These are phyloP conservation scores for Echinosophora koreensis DNA, from an alignment of 306 rosid species.

Conservation along the genomic window DNA sequence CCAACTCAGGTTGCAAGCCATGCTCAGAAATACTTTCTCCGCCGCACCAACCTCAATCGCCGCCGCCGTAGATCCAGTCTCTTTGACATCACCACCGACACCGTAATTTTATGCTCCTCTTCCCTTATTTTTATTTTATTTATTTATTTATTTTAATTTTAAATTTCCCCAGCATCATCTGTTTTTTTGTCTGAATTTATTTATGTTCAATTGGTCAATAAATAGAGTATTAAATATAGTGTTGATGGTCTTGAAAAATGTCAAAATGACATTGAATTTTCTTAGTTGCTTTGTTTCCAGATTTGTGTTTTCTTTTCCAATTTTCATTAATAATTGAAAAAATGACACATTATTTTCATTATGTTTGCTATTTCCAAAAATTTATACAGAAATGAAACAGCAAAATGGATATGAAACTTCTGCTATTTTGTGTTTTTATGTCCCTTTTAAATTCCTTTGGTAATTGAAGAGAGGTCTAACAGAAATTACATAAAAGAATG, in stretches of 20 bases:
- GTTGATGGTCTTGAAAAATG: neutral
- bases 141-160: neutral
- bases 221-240: neutral
- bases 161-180: neutral
- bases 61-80: slow-evolving; percentile 99
- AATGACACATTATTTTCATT: no score
- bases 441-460: slow-evolving; percentile 28
- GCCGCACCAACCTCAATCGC: slow-evolving; percentile 91
- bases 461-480: slow-evolving; percentile 15
- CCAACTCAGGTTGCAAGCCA: slow-evolving; percentile 99
- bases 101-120: slow-evolving; percentile 52
- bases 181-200: neutral
- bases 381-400: neutral
- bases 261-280: slow-evolving; percentile 20
- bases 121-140: neutral
- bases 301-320: no score
- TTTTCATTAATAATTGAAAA: no score
- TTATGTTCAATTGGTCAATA: slow-evolving; percentile 40
- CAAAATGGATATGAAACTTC: neutral
- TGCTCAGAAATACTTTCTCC: slow-evolving; percentile 97
- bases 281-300: neutral
- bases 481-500: neutral
- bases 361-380: no score
- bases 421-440: slow-evolving; percentile 9
- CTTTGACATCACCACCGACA: slow-evolving; percentile 94